A percentile compares a stretch with the other conserved stretches of the same genome.
Conservation (phyloP, 1,284 basidiomycete genomes). For the Lignosus rhinocerotis region DNA sequence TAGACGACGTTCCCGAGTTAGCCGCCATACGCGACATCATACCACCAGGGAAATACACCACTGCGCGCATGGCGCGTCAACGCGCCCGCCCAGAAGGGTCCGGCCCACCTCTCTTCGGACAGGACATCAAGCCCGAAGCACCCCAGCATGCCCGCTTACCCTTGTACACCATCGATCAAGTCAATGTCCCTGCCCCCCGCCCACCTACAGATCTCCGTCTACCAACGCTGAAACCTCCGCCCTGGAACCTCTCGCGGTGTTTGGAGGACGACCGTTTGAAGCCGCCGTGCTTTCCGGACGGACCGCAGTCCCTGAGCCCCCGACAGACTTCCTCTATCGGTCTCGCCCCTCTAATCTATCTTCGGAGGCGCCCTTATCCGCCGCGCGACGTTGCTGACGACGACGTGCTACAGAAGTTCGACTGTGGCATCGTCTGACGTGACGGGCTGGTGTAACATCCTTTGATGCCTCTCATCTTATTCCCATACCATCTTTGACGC, state of each 20-base stretch:
- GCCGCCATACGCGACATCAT: conserved; percentile 47
- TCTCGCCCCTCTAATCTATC: conserved; percentile 24
- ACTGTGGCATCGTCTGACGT: conserved; percentile 15
- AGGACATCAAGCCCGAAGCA: conserved; percentile 3
- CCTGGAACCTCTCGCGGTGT: conserved; percentile 19
- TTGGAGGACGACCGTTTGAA: conserved; percentile 19
- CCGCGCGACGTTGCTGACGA: conserved; percentile 22
- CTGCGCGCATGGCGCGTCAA: conserved; percentile 33
- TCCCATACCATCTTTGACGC: neutral
- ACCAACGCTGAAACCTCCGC: conserved; percentile 19
- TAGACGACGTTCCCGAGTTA: conserved; percentile 60
- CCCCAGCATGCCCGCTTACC: conserved; percentile 3
- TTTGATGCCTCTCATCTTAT: neutral
- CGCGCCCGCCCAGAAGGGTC: conserved; percentile 25
- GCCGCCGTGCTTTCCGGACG: conserved; percentile 16
- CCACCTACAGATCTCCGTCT: conserved; percentile 11
- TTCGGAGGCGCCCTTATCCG: conserved; percentile 22
- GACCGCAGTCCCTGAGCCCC: conserved; percentile 5
- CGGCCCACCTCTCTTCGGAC: conserved; percentile 5
- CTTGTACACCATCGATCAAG: conserved; percentile 15
- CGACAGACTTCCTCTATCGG: conserved; percentile 11
- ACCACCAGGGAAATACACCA: conserved; percentile 46
- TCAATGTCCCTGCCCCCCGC: conserved; percentile 1
- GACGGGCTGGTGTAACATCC: neutral
- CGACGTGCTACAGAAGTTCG: conserved; percentile 22